Conservation (phyloP, 208 protist species). For the Wallacemonas collosoma region DNA sequence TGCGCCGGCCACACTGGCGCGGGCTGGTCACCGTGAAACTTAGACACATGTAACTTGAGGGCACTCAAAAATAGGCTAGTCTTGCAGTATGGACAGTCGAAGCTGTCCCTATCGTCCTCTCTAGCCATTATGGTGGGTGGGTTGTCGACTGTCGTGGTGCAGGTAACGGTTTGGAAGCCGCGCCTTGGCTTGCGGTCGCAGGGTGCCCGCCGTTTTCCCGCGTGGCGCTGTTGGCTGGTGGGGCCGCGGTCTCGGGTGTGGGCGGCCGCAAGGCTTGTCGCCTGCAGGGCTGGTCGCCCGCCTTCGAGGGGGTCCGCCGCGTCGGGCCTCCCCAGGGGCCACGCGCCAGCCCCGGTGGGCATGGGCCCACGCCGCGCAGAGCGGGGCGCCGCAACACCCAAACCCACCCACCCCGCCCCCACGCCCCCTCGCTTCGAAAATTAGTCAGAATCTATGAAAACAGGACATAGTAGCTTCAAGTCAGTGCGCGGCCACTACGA, state of each 20-base stretch:
- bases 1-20: neutral
- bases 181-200: too few species aligned
- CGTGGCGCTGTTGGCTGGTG: too few species aligned
- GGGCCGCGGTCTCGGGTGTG: too few species aligned
- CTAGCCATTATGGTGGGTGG: neutral
- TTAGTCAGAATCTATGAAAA: neutral
- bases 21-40: neutral
- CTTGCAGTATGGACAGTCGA: neutral
- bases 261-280: too few species aligned
- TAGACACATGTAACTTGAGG: neutral
- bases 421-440: neutral
- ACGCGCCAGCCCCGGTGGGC: too few species aligned
- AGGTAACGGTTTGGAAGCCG: too few species aligned
- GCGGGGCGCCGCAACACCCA: neutral
- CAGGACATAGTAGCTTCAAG: neutral
- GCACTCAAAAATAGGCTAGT: neutral
- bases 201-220: too few species aligned
- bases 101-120: neutral
- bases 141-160: neutral
- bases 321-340: too few species aligned
- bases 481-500: slow-evolving; percentile 11
- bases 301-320: too few species aligned
- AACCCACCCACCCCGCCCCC: neutral
- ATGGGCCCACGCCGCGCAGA: neutral
- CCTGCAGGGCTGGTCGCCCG: too few species aligned